Base-by-base conservation (phyloP, 208 protist genomes). In the Leptomonas pyrrhocoris region DNA sequence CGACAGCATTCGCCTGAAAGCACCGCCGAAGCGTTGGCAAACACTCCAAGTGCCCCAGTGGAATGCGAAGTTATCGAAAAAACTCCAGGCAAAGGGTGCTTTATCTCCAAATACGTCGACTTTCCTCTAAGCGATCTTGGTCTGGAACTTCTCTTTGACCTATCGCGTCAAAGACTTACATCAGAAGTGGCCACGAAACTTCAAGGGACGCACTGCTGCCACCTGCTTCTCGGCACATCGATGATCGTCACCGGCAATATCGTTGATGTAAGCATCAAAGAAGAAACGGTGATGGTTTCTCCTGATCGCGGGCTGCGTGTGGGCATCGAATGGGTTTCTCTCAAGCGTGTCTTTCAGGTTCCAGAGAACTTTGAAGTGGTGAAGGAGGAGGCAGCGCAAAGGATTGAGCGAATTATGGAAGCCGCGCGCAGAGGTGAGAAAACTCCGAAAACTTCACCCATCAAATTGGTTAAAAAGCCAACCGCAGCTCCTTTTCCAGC, bases 191-290 rank as follows among this genome's bases (percentile, higher is more conserved):
- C 68, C 38, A 69, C 76, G 48, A 53, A 46, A 31, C 16, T 81
- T 7, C 43, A 79, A 23, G 85, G 85, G 6, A 31, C 48, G 51
- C 51, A 21, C 9, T 91, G 85, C 74, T 88, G 81, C 65, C 88
- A 86, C 45, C 54, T 91, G 0, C 56, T 77, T 45, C 62, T 85
- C 27, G 85, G 83, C 25, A 91, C 82, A 13, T 79, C 85, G 1
- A 56, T 83, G 69, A 71, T 91, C 18, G 75, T 91, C 2, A 83
- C 74, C 27, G 85, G 85, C 11, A 70, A 77, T 49, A 83, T 91
- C 64, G 55, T 86, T 18, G 85, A 88, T 53, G 57, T 84, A 1
- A 83, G 73, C 46, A 40, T 73, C 9, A 36, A 38, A 9, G 81
- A 71, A 12, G 57, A 57, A 50, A 79, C 57, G 13, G 74, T 82